Evolutionary conservation across 225 moss, liverwort and hornwort species (phyloP).

Genomic region (Antitrichia curtipendula): DNA sequence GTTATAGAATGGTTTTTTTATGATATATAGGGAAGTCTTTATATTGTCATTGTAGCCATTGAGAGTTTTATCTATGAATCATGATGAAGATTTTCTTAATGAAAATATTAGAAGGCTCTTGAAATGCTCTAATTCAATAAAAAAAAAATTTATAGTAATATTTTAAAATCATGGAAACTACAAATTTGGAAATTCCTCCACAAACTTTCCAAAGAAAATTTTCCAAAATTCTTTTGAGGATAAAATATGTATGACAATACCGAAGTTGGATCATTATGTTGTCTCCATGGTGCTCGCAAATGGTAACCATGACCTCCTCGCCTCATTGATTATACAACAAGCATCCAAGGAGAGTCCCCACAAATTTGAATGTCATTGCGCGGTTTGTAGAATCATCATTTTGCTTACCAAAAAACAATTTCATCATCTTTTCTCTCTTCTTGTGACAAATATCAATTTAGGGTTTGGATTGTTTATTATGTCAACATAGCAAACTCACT

Average conservation of each 20-base stretch:
- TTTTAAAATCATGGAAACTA: neutral
- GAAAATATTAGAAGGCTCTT: neutral
- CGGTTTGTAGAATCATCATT: rapidly evolving
- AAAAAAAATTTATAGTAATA: neutral
- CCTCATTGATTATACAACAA: neutral
- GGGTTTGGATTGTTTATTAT: neutral
- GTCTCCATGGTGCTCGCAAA: neutral
- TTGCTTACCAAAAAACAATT: neutral
- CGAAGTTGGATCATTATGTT: neutral
- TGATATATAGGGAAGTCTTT: neutral
- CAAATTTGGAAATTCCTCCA: rapidly evolving
- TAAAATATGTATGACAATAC: neutral
- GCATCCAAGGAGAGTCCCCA: neutral
- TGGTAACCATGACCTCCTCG: neutral
- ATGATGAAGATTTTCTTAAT: neutral
- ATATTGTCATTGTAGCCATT: neutral
- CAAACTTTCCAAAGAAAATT: rapidly evolving
- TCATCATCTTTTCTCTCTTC: neutral
- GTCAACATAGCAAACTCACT: neutral
- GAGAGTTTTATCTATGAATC: neutral
- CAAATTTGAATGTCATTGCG: neutral
- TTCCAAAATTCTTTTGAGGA: neutral
- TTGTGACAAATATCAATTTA: neutral
- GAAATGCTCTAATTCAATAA: neutral
- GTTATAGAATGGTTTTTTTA: rapidly evolving